These are phyloP conservation scores for Aspergillus conjunctus DNA, from an alignment of 495 filamentous ascomycete genomes.

Conservation along the genomic window DNA sequence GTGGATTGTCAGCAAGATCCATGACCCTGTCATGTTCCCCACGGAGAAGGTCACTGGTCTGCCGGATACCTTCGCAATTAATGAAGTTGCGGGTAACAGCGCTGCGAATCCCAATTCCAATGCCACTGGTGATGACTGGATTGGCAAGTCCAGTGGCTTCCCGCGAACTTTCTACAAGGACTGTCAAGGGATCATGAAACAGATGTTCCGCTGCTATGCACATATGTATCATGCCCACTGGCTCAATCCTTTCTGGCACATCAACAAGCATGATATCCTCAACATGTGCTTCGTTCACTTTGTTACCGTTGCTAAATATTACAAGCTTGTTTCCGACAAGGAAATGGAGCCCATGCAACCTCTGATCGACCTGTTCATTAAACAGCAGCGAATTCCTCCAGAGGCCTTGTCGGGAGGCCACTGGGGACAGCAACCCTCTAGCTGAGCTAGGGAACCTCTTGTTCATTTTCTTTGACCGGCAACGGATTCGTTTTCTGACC, in stretches of 20 bases:
- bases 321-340: conserved; percentile 76
- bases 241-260: conserved; percentile 78
- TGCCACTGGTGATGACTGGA: conserved; percentile 65
- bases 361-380: conserved; percentile 84
- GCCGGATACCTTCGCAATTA: conserved; percentile 61
- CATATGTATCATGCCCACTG: conserved; percentile 88
- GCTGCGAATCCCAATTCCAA: conserved; percentile 46
- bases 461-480: conserved; percentile 25
- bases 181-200: conserved; percentile 87
- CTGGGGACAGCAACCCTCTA: conserved; percentile 48
- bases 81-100: conserved; percentile 59
- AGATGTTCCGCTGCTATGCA: conserved; percentile 96
- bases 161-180: conserved; percentile 82
- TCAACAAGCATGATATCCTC: conserved; percentile 79
- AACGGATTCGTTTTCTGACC: conserved; percentile 23
- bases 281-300: conserved; percentile 97
- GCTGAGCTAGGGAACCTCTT: conserved; percentile 35
- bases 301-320: conserved; percentile 81
- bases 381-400: conserved; percentile 77
- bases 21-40: conserved; percentile 83
- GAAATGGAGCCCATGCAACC: conserved; percentile 94
- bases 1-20: conserved; percentile 91
- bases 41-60: conserved; percentile 64
- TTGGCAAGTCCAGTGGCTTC: conserved; percentile 87
- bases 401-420: conserved; percentile 57